These are phyloP conservation scores for Casaregolazyma lundiana DNA, from an alignment of 1,139 yeast genomes.

Conservation along the genomic window DNA sequence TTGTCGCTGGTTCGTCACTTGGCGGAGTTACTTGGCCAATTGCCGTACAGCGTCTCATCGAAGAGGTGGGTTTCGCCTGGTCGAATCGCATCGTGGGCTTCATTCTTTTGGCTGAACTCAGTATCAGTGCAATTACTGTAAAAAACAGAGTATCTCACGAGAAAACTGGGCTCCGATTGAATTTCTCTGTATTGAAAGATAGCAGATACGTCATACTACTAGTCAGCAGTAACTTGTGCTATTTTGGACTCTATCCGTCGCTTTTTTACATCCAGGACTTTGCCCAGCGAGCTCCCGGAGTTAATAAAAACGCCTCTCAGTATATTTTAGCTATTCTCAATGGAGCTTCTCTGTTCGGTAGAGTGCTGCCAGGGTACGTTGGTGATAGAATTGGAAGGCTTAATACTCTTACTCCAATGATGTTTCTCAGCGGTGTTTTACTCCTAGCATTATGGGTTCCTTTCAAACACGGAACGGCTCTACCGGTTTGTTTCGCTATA, in stretches of 20 bases:
- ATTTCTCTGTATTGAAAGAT: slow-evolving; percentile 21
- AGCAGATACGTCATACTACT: slow-evolving; percentile 16
- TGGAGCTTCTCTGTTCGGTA: slow-evolving; percentile 46
- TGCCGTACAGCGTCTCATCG: slow-evolving; percentile 35
- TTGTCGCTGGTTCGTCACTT: slow-evolving; percentile 56
- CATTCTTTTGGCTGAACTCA: slow-evolving; percentile 38
- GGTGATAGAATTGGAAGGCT: slow-evolving; percentile 42
- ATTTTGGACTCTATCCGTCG: slow-evolving; percentile 38
- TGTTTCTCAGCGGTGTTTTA: slow-evolving; percentile 25
- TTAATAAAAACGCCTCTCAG: slow-evolving; percentile 19
- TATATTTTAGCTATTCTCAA: slow-evolving; percentile 46
- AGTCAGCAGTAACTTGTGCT: slow-evolving; percentile 26
- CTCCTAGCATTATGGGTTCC: slow-evolving; percentile 30
- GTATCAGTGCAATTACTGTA: slow-evolving; percentile 33
- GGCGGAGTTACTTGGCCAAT: slow-evolving; percentile 59
- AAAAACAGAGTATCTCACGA: slow-evolving; percentile 26
- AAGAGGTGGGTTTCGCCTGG: slow-evolving; percentile 47
- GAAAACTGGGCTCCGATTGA: slow-evolving; percentile 19
- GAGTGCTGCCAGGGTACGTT: slow-evolving; percentile 45
- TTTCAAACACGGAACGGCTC: slow-evolving; percentile 16
- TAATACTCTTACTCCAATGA: slow-evolving; percentile 38
- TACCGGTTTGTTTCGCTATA: slow-evolving; percentile 37
- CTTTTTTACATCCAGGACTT: slow-evolving; percentile 40
- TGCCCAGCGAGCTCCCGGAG: slow-evolving; percentile 34
- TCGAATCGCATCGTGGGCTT: slow-evolving; percentile 47